A percentile compares a stretch with the other conserved stretches of the same genome.
Evolutionary conservation across 345 rosid species (phyloP).

Genomic region (Melaleuca alternifolia): DNA sequence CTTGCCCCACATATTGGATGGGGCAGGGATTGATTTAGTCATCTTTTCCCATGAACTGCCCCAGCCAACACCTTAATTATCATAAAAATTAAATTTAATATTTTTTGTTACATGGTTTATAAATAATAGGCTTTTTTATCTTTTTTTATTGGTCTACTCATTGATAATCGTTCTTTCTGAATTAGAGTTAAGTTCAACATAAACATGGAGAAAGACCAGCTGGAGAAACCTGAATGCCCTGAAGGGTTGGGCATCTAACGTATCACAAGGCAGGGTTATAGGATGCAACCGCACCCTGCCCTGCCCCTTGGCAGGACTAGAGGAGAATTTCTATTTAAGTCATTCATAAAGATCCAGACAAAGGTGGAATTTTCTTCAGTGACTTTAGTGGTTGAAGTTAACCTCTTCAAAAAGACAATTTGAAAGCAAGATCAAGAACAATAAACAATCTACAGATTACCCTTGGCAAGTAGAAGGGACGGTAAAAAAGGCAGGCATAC

Average conservation of each 20-base stretch:
- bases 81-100: neutral
- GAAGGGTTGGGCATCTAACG: neutral
- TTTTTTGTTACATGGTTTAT: neutral
- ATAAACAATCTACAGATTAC: neutral
- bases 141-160: neutral
- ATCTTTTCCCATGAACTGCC: neutral
- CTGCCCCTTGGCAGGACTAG: neutral
- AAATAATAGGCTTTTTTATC: neutral
- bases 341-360: neutral
- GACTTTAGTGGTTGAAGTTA: neutral
- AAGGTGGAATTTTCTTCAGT: neutral
- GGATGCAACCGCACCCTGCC: neutral
- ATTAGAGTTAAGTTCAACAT: neutral
- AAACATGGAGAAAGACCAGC: neutral
- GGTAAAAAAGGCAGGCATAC: constrained; percentile 18
- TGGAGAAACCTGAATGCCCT: neutral
- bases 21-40: neutral
- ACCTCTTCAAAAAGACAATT: neutral
- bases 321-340: neutral
- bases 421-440: neutral
- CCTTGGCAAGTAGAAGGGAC: neutral
- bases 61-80: neutral
- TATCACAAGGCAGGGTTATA: neutral
- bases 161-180: neutral
- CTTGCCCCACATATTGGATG: neutral